phyloP scores from a whole-genome alignment of 2,329 filamentous ascomycete genomes.

The Neopestalotiopsis rosae region DNA sequence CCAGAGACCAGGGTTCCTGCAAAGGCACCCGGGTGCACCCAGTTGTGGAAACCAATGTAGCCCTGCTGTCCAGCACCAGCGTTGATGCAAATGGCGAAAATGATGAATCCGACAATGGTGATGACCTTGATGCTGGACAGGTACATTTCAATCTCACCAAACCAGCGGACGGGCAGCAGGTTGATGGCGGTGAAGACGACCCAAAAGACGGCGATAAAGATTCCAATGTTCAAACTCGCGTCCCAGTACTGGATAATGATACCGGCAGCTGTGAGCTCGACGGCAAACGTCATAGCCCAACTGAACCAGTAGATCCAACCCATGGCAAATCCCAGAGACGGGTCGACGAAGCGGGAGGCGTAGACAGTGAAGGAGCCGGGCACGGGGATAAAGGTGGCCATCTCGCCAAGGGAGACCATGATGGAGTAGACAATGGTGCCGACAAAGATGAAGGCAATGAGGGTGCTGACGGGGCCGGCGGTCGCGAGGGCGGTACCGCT shows the following conservation, averaged over 20 bases:
- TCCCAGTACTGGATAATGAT: conserved; percentile 81
- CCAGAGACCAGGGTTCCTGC: conserved; percentile 62
- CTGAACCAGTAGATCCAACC: conserved; percentile 87
- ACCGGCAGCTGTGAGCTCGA: conserved; percentile 75
- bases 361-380: conserved; percentile 79
- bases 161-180: conserved; percentile 73
- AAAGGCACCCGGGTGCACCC: conserved; percentile 72
- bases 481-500: conserved; percentile 66
- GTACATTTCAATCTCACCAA: conserved; percentile 82
- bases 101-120: conserved; percentile 76
- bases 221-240: conserved; percentile 63
- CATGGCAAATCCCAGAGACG: conserved; percentile 76
- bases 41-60: conserved; percentile 78
- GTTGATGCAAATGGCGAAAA: conserved; percentile 78
- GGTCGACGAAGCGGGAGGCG: conserved; percentile 72
- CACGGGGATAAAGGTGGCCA: conserved; percentile 80
- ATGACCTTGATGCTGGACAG: conserved; percentile 79
- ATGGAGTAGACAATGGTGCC: conserved; percentile 77
- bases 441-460: conserved; percentile 73
- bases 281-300: conserved; percentile 73
- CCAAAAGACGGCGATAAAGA: conserved; percentile 79
- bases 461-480: conserved; percentile 68
- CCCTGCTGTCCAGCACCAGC: conserved; percentile 72
- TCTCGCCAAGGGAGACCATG: conserved; percentile 74
- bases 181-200: conserved; percentile 72